Evolutionary conservation across 2,329 filamentous ascomycete genomes (phyloP).

Genomic region (Xenoacremonium recifei): DNA sequence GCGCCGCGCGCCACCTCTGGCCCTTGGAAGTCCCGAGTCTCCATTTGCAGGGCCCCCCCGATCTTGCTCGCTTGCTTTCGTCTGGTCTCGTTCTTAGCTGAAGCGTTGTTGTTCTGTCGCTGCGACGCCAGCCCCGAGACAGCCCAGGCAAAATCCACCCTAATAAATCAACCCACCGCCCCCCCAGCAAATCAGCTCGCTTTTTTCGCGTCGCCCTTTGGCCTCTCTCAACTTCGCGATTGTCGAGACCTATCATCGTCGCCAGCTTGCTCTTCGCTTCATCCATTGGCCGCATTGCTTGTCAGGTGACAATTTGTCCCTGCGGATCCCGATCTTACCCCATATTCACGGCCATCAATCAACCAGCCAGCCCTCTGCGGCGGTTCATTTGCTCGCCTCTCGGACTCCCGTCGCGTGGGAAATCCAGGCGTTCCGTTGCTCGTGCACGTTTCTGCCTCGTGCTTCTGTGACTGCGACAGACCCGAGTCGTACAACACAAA

Average conservation of each 20-base stretch:
- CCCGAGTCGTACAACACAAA: conserved; percentile 19
- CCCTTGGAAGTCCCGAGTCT: no score
- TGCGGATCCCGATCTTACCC: conserved; percentile 32
- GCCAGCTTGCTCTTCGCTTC: conserved; percentile 38
- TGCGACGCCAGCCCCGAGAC: conserved; percentile 25
- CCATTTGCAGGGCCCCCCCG: no score
- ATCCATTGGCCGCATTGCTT: conserved; percentile 45
- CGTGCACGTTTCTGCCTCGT: no score
- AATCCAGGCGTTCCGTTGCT: conserved; percentile 18
- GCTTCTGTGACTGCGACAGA: conserved; percentile 17
- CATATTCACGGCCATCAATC: conserved; percentile 24
- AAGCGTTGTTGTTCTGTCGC: conserved; percentile 18
- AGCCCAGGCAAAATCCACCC: no score
- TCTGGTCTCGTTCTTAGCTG: conserved; percentile 5
- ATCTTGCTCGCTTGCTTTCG: no score
- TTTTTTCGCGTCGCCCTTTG: conserved; percentile 33
- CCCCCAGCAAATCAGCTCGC: conserved; percentile 51
- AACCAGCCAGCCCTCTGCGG: conserved; percentile 4
- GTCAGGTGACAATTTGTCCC: conserved; percentile 51
- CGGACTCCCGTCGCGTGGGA: conserved; percentile 16
- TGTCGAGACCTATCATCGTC: conserved; percentile 52
- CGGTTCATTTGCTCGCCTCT: conserved; percentile 2
- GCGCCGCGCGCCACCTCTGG: no score
- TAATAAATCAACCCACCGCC: conserved; percentile 27
- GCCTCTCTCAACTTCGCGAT: conserved; percentile 37